Evolutionary conservation across 2,329 filamentous ascomycete species (phyloP), one percentile per base, ranked within the genome.

Genomic region (Venturiaceae sp.): DNA sequence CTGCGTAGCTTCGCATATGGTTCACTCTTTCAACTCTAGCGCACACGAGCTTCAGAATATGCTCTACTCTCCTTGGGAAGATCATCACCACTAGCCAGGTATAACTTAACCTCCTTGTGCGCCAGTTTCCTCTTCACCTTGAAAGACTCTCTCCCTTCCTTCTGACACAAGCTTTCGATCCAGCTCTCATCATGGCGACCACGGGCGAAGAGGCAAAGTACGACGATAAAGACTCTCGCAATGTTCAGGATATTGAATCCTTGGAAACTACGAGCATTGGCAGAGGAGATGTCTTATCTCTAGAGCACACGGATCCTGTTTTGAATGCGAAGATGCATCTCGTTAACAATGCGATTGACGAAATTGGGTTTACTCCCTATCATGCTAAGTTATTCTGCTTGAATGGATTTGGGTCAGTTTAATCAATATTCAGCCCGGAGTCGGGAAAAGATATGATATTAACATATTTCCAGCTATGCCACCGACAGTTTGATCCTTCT

Each of bases 311-410:
- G 30, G 84, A 87, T 65, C 81, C 82, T 4, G 83, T 80, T 1
- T 71, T 87, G 47, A 81, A 82, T 64, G 79, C 79, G 41, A 87
- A 88, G 68, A 88, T 87, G 83, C 79, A 84, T 63, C 74, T 88
- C 30, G 79, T 88, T 60, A 88, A 88, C 66, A 80, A 88, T 68
- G 83, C 83, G 16, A 80, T 81, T 59, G 77, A 81, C 63, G 74
- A 78, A 64, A 80, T 80, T 57, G 79, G 78, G 1, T 79, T 80
- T 65, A 81, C 78, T 3, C 58, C 63, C 9, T 80, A 80, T 62
- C 81, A 84, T 55, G 78, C 75, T 72, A 82, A 83, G 68, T 70
- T 84, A 2, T 85, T 84, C 63, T 74, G 80, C 21, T 71, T 85
- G 8, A 84, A 83, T 64, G 82, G 82, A 30, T 84, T 84, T 65